Percentiles rank a stretch among this genome's conserved stretches.
Evolutionary conservation across 2,329 filamentous ascomycete genomes (phyloP).

Genomic region (Cladorrhinum sp.): DNA sequence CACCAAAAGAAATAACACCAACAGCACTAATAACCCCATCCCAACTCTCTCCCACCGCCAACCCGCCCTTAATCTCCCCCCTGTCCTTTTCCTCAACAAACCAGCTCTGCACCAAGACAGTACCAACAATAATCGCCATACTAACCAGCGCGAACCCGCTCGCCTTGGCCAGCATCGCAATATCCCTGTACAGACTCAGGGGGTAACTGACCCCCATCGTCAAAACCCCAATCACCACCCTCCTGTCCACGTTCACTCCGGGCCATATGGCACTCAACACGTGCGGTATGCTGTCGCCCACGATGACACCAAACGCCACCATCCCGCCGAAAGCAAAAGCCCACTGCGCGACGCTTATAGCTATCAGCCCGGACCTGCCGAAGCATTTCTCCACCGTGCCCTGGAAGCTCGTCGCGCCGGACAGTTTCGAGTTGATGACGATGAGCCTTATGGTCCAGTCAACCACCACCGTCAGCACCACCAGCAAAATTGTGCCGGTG

Average conservation of each 20-base stretch:
- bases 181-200: constrained; percentile 90
- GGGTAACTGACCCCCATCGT: constrained; percentile 84
- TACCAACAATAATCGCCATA: constrained; percentile 86
- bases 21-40: constrained; percentile 88
- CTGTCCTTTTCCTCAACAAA: constrained; percentile 68
- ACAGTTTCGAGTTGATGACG: constrained; percentile 95
- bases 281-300: constrained; percentile 93
- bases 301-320: constrained; percentile 96
- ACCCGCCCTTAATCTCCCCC: constrained; percentile 64
- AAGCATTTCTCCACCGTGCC: constrained; percentile 96
- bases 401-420: constrained; percentile 90
- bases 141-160: constrained; percentile 89
- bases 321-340: constrained; percentile 98
- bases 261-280: constrained; percentile 83
- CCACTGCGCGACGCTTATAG: constrained; percentile 90
- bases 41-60: constrained; percentile 66
- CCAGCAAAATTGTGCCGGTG: constrained; percentile 73
- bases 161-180: constrained; percentile 97
- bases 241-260: constrained; percentile 76
- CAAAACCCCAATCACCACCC: constrained; percentile 84
- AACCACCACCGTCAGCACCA: constrained; percentile 76
- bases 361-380: constrained; percentile 79
- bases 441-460: constrained; percentile 99
- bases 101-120: constrained; percentile 80
- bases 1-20: constrained; percentile 95